Evolutionary conservation across 768 basidiomycete species (phyloP), one percentile per base, ranked within the genome.

Genomic region (Nidularia pulvinata): DNA sequence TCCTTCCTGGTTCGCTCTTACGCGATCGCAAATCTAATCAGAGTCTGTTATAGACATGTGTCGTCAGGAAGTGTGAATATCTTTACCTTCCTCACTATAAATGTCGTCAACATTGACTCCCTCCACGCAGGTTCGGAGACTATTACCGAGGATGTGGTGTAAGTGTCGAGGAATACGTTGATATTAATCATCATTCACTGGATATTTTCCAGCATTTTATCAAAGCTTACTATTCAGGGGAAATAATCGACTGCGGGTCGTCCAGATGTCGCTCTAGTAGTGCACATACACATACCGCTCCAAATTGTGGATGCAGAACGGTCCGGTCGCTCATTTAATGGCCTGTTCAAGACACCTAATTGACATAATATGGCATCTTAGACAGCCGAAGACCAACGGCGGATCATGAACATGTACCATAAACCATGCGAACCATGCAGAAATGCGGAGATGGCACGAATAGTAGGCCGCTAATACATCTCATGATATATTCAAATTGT

Each of bases 341-440:
- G 33, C 35, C 6, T 30, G 35, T 45, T 16, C 16, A 16, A 44
- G 25, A 1, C 43, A 5, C 43, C 35, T 37, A 16, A 22, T 33
- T 47, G 49, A 2, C 58, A 50, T 36, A 30, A 42, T 30, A 30
- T 30, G 22, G 19, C n/a, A 19, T 47, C 47, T 25, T 55, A 81
- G 79, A 63, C 57, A 34, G 64, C 68, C 35, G 55, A 67, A 48
- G 85, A 88, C 59, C 63, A 82, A 37, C 76, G 81, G 51, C 75
- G 78, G 39, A 83, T 89, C 37, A 69, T 78, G 54, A 90, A 83
- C 65, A 73, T 88, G 66, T 85, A 89, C 59, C 86, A 86, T 59
- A 77, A 78, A 53, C 72, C 79, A 52, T 89, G 87, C 69, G 86
- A 86, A 4, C 57, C 47, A 1, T 88, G 87, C 70, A 75, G 71